Percentiles rank a stretch among this genome's conserved stretches.
phyloP scores from a whole-genome alignment of 768 basidiomycete species.

The Gloeophyllum trabeum region DNA sequence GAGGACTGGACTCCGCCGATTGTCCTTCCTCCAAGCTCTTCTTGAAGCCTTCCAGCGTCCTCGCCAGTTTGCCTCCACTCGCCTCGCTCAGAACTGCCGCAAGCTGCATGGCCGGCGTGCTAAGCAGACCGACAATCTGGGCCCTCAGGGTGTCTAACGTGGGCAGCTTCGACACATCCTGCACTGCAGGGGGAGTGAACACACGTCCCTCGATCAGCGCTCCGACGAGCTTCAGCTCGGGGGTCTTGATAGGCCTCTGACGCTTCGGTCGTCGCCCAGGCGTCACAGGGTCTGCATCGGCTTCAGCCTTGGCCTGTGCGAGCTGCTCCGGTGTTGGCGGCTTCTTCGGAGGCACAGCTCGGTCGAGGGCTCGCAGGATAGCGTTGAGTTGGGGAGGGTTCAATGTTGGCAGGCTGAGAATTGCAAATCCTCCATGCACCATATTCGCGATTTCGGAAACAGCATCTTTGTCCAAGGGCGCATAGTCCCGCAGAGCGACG shows the following conservation, averaged over 20 bases:
- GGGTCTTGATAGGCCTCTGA: conserved; percentile 38
- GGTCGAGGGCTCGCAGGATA: conserved; percentile 56
- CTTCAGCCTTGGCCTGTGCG: conserved; percentile 30
- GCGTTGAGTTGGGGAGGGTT: conserved; percentile 64
- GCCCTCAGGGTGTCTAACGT: conserved; percentile 66
- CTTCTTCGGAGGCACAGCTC: conserved; percentile 49
- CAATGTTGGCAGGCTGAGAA: conserved; percentile 53
- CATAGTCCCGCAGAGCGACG: conserved; percentile 56
- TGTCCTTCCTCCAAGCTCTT: conserved; percentile 51
- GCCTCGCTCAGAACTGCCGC: conserved; percentile 61
- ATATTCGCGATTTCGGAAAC: conserved; percentile 43
- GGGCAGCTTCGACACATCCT: conserved; percentile 63
- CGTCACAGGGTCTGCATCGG: conserved; percentile 51
- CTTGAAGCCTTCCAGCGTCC: conserved; percentile 69
- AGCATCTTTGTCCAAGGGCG: conserved; percentile 34
- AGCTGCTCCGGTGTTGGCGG: conserved; percentile 41
- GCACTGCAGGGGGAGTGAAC: conserved; percentile 47
- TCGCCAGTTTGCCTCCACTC: conserved; percentile 52
- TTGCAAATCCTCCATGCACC: conserved; percentile 49
- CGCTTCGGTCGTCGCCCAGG: conserved; percentile 64
- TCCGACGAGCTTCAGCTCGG: conserved; percentile 65
- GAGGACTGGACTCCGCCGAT: too few relatives aligned
- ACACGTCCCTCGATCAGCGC: conserved; percentile 71
- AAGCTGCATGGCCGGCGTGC: conserved; percentile 63
- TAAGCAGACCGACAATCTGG: conserved; percentile 79